Evolutionary conservation across 495 filamentous ascomycete species (phyloP), one percentile per base, ranked within the genome.

Genomic region (Penicillium verhagenii): DNA sequence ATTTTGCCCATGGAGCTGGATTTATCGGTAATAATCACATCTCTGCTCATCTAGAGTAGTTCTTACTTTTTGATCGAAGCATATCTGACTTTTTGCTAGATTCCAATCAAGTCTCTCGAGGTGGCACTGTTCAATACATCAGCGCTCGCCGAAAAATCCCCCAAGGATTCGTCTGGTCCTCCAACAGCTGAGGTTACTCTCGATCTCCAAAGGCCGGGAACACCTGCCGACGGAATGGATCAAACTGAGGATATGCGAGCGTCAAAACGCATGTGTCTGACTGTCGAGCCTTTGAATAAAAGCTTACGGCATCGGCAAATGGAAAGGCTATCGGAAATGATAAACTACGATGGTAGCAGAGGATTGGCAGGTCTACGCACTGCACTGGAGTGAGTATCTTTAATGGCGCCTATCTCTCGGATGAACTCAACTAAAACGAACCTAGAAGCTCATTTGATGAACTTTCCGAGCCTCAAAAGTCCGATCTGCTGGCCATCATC

Each of bases 401-500:
- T 20, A 21, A 42, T 1, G 9, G 2, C 4, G 16, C 43, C 21
- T 14, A 4, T 14, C 11, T 23, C 24, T 10, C 39, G 20, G 33
- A 18, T 20, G 7, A 20, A 25, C 31, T 19, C 9, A 57, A 67
- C 24, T 69, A 42, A 19, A 39, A 19, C 24, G 28, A 39, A 35
- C 29, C 4, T 53, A 73, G 69, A 23, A 47, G 52, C 42, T 61
- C 61, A 21, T 72, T 69, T 39, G 48, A 58, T 8, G 42, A 16
- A 2, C 57, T 71, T 23, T 26, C 58, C 1, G 71, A 77, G 44
- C 44, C 66, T 21, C 50, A 59, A 47, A 71, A 69, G 48, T 69
- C 57, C 18, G 60, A 73, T 20, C 52, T 72, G 16, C 48, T 78
- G 23, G 52, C 68, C 16, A 57, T 56, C 28, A 54, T 84, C 6